These are phyloP conservation scores for Stephania japonica DNA, from an alignment of 164 flowering plant genomes.

Conservation along the genomic window DNA sequence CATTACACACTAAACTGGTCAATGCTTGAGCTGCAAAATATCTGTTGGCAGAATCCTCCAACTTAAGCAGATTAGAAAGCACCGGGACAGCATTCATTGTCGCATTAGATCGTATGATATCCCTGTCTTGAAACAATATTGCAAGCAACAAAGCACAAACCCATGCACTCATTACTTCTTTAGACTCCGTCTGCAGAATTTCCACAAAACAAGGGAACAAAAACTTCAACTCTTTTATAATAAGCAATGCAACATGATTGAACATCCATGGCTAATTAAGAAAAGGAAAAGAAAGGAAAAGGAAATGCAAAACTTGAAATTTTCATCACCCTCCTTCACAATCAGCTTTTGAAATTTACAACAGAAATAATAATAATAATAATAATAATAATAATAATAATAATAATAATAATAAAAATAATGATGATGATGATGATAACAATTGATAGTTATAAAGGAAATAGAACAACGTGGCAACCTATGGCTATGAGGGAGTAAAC, in stretches of 20 bases:
- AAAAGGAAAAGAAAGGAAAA: too few species aligned
- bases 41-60: constrained; percentile 80
- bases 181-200: constrained; percentile 56
- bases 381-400: too few species aligned
- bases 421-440: too few species aligned
- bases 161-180: constrained; percentile 79
- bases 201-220: not conserved
- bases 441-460: not conserved
- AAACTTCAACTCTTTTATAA: constrained; percentile 1
- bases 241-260: constrained; percentile 6
- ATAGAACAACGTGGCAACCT: constrained; percentile 4
- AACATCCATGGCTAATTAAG: too few species aligned
- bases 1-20: constrained; percentile 89
- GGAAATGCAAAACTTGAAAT: too few species aligned
- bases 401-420: too few species aligned
- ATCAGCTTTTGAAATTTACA: too few species aligned
- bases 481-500: not conserved
- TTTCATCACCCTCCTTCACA: too few species aligned
- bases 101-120: constrained; percentile 73
- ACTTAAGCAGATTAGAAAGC: constrained; percentile 70
- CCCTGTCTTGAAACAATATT: constrained; percentile 90
- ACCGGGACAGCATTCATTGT: constrained; percentile 77
- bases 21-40: constrained; percentile 98
- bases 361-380: too few species aligned
- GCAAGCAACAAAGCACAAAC: constrained; percentile 79